phyloP scores from a whole-genome alignment of 176 grass and related monocot genomes.

The Rhynchospora pubera region DNA sequence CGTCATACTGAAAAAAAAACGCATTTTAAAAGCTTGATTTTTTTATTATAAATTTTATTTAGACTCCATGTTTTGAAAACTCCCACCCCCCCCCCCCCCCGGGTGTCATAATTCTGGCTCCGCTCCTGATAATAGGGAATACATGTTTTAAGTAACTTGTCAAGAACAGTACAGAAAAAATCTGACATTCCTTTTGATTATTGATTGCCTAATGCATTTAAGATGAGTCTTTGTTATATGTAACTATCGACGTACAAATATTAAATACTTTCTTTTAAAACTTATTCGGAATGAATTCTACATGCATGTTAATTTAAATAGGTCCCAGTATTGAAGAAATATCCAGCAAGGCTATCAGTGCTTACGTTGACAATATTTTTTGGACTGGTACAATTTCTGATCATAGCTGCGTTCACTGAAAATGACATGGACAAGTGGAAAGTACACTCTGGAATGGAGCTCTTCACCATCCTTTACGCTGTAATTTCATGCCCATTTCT shows the following conservation, averaged over 20 bases:
- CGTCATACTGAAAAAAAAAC: too few relatives aligned
- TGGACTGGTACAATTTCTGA: constrained; percentile 71
- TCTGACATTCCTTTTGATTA: neutral
- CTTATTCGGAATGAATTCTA: neutral
- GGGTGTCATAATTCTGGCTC: too few relatives aligned
- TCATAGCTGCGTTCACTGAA: constrained; percentile 67
- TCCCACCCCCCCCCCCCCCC: too few relatives aligned
- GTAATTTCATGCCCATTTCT: constrained; percentile 25
- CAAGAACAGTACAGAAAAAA: neutral
- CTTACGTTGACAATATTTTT: constrained; percentile 68
- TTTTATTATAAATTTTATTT: too few relatives aligned
- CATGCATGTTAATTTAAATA: constrained; percentile 3
- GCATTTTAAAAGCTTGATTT: too few relatives aligned
- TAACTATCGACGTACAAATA: neutral
- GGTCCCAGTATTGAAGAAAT: constrained; percentile 78
- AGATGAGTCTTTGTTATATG: neutral
- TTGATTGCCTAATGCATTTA: neutral
- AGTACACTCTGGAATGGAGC: constrained; percentile 59
- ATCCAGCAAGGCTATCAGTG: constrained; percentile 75
- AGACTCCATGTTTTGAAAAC: too few relatives aligned
- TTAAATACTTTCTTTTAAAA: neutral
- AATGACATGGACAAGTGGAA: constrained; percentile 74
- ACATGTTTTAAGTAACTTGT: neutral
- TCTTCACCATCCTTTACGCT: constrained; percentile 84
- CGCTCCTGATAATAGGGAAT: neutral